Percentiles rank a stretch among this genome's conserved stretches.
phyloP scores from a whole-genome alignment of 106 monocot genomes.

The Ottelia alismoides region DNA sequence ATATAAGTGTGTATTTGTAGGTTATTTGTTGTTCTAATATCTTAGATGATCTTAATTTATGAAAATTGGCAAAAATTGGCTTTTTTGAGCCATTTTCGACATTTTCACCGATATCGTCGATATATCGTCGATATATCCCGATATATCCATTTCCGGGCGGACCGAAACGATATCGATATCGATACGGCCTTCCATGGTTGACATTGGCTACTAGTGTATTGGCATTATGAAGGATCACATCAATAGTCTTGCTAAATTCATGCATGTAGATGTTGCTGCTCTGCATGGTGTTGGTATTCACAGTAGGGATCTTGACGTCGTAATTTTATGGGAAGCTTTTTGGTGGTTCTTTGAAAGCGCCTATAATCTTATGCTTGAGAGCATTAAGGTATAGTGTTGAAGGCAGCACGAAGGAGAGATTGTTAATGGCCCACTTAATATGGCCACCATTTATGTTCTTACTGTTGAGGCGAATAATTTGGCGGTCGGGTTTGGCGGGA shows the following conservation, averaged over 20 bases:
- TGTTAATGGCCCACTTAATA: conserved; percentile 77
- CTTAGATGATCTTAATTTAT: too few relatives aligned
- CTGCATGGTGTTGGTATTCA: conserved; percentile 41
- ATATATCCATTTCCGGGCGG: too few relatives aligned
- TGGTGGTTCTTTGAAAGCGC: conserved; percentile 34
- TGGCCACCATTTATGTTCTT: conserved; percentile 59
- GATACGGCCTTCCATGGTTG: too few relatives aligned
- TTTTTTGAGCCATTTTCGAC: too few relatives aligned
- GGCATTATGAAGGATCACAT: conserved; percentile 76
- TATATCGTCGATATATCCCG: too few relatives aligned
- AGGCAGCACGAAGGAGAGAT: conserved; percentile 58
- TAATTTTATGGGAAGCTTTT: conserved; percentile 41
- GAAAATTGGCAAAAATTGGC: too few relatives aligned
- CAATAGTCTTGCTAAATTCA: conserved; percentile 43
- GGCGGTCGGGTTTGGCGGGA: conserved; percentile 14
- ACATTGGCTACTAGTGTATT: conserved; percentile 42
- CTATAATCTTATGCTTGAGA: conserved; percentile 24
- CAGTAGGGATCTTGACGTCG: conserved; percentile 43
- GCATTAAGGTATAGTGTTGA: conserved; percentile 52
- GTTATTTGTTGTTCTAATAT: too few relatives aligned
- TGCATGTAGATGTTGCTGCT: conserved; percentile 38
- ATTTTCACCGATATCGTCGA: too few relatives aligned
- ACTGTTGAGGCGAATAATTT: conserved; percentile 51
- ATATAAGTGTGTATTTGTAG: too few relatives aligned
- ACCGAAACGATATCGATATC: too few relatives aligned